These are phyloP conservation scores for Andrographis paniculata DNA, from an alignment of 305 asterid species.

Conservation along the genomic window DNA sequence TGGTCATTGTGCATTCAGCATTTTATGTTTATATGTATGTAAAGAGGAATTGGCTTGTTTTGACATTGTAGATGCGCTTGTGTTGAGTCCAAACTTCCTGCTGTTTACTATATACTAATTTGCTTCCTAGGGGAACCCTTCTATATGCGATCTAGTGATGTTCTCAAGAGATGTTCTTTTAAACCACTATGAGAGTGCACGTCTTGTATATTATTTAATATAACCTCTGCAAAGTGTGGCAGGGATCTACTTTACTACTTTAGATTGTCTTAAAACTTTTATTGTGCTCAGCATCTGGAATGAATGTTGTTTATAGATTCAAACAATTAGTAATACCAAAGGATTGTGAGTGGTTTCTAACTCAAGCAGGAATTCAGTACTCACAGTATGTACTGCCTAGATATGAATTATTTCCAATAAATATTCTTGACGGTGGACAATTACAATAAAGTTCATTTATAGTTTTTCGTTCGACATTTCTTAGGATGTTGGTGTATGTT, in stretches of 20 bases:
- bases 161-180: background rate
- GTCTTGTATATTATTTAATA: conserved; percentile 3
- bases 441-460: background rate
- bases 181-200: background rate
- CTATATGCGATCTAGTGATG: background rate
- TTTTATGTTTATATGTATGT: background rate
- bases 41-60: background rate
- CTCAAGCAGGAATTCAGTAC: background rate
- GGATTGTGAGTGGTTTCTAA: background rate
- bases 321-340: background rate
- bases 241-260: background rate
- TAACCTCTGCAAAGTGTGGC: background rate
- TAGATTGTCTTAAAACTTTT: background rate
- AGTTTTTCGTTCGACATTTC: background rate
- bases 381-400: background rate
- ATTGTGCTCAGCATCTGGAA: background rate
- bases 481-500: background rate
- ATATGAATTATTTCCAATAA: background rate
- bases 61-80: background rate
- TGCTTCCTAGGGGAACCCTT: background rate
- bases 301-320: background rate
- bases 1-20: background rate
- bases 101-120: background rate
- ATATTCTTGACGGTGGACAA: background rate
- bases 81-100: conserved; percentile 2